Percentiles rank a stretch among this genome's conserved stretches.
Evolutionary conservation across 495 filamentous ascomycete genomes (phyloP).

Genomic region (Aspergillus campestris): DNA sequence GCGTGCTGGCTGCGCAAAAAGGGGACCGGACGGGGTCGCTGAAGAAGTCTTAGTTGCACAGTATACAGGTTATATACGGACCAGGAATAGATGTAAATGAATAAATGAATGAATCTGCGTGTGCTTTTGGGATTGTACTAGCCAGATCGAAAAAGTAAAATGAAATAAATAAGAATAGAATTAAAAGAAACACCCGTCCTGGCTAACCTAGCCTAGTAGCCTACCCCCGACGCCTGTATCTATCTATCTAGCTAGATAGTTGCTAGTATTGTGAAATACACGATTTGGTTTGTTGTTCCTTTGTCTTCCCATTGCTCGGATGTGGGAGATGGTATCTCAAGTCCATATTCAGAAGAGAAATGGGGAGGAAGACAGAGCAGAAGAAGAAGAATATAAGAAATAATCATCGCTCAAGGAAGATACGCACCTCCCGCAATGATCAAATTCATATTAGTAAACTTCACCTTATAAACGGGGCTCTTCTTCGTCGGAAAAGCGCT

Average conservation of each 20-base stretch:
- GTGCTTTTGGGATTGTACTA: no score
- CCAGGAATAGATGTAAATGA: no score
- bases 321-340: no score
- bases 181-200: not conserved
- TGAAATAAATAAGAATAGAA: not conserved
- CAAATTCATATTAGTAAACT: slow-evolving; percentile 88
- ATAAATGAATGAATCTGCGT: no score
- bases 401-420: slow-evolving; percentile 42
- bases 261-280: no score
- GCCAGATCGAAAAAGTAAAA: no score
- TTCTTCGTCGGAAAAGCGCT: slow-evolving; percentile 92
- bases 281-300: no score
- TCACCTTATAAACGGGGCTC: slow-evolving; percentile 85
- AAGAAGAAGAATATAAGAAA: slow-evolving; percentile 16
- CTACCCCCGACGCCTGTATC: no score
- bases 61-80: no score
- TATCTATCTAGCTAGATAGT: no score
- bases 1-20: not conserved
- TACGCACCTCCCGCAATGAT: slow-evolving; percentile 83
- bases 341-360: not conserved
- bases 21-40: not conserved
- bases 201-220: no score
- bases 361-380: slow-evolving; percentile 6
- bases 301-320: no score
- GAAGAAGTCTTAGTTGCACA: not conserved